phyloP scores from a whole-genome alignment of 2,329 filamentous ascomycete genomes.

The Diaporthe destruens region DNA sequence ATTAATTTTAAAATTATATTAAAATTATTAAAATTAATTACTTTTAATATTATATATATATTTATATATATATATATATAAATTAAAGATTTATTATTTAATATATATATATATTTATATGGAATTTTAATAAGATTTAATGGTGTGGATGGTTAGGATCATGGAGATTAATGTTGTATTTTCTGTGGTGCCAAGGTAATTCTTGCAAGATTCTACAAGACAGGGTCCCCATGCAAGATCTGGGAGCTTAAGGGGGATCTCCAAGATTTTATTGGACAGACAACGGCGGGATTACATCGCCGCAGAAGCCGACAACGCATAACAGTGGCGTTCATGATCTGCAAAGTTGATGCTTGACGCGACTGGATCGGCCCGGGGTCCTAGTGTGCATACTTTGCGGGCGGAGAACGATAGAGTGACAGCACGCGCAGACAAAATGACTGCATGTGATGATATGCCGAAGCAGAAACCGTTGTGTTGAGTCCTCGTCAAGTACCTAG shows the following conservation, averaged over 20 bases:
- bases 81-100: too few relatives aligned
- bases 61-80: too few relatives aligned
- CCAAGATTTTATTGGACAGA: neutral
- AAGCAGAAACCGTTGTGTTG: too few relatives aligned
- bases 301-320: constrained; percentile 10
- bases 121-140: too few relatives aligned
- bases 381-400: neutral
- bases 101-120: too few relatives aligned
- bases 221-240: neutral
- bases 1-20: too few relatives aligned
- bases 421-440: neutral
- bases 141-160: too few relatives aligned
- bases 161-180: too few relatives aligned
- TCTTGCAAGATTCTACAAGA: neutral
- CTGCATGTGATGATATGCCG: too few relatives aligned
- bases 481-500: too few relatives aligned
- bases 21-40: too few relatives aligned
- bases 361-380: neutral
- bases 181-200: neutral
- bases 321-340: constrained; percentile 11
- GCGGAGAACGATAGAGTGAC: neutral
- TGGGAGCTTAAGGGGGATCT: neutral
- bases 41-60: too few relatives aligned
- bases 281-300: neutral
- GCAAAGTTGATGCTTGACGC: neutral